A percentile compares a stretch with the other conserved stretches of the same genome.
phyloP scores from a whole-genome alignment of 805 yeast genomes.

The Wickerhamomyces subpelliculosus region DNA sequence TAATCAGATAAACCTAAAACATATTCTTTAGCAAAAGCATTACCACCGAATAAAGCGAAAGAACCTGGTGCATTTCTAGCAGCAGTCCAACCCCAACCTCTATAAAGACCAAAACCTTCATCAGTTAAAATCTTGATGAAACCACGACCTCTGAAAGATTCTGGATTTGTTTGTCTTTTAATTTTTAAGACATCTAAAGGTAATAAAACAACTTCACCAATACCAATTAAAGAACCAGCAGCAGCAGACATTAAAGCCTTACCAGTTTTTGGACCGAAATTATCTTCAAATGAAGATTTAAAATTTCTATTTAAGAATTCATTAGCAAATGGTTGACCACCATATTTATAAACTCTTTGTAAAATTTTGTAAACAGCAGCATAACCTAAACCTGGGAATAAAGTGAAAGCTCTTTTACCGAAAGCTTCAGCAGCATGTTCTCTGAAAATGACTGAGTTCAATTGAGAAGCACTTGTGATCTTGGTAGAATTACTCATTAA shows the following conservation, averaged over 20 bases:
- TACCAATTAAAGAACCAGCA: slow-evolving; percentile 95
- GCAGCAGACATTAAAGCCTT: slow-evolving; percentile 96
- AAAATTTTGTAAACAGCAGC: slow-evolving; percentile 96
- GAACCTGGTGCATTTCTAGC: slow-evolving; percentile 99
- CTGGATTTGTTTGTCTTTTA: slow-evolving; percentile 99
- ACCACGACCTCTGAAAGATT: slow-evolving; percentile 97
- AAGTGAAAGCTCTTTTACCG: slow-evolving; percentile 64
- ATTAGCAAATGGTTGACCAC: slow-evolving; percentile 98
- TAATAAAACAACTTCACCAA: slow-evolving; percentile 92
- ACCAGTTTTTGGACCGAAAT: slow-evolving; percentile 91
- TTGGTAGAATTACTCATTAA: slow-evolving; percentile 76
- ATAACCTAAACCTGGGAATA: slow-evolving; percentile 97
- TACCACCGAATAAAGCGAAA: slow-evolving; percentile 96
- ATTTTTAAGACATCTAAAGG: slow-evolving; percentile 96
- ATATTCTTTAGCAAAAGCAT: slow-evolving; percentile 97
- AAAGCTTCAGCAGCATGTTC: slow-evolving; percentile 69
- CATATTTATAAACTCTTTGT: slow-evolving; percentile 97
- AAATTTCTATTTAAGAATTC: slow-evolving; percentile 79
- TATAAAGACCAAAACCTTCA: slow-evolving; percentile 88
- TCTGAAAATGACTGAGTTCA: slow-evolving; percentile 83
- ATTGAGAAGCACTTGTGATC: slow-evolving; percentile 54
- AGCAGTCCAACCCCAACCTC: slow-evolving; percentile 99
- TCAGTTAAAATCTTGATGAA: slow-evolving; percentile 78
- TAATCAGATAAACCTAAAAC: slow-evolving; percentile 82
- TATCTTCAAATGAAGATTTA: slow-evolving; percentile 59